Conservation (phyloP, 345 rosid species). For the Alliaria petiolata region DNA sequence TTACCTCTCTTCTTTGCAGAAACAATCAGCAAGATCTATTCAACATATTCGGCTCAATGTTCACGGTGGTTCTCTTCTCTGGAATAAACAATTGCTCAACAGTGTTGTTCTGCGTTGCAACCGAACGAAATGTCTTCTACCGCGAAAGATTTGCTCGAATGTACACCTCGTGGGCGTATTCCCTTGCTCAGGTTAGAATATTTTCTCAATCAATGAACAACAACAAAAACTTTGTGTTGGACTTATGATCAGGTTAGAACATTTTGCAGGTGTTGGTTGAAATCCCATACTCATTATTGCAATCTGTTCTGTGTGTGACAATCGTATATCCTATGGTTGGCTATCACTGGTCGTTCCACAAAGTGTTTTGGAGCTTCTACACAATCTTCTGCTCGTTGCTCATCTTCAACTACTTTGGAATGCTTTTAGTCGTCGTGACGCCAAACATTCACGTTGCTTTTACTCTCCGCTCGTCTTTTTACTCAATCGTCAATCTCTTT, state of each 20-base stretch:
- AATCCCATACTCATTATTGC: constrained; percentile 41
- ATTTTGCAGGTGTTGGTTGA: constrained; percentile 45
- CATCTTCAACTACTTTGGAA: constrained; percentile 39
- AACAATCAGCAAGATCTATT: constrained; percentile 36
- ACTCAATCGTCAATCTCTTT: constrained; percentile 44
- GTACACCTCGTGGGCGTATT: constrained; percentile 46
- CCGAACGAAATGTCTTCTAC: constrained; percentile 36
- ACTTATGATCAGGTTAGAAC: background rate
- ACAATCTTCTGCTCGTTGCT: constrained; percentile 43
- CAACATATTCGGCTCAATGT: constrained; percentile 37
- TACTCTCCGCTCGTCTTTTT: constrained; percentile 27
- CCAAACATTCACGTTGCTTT: constrained; percentile 40
- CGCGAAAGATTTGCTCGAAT: constrained; percentile 41
- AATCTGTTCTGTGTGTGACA: constrained; percentile 24
- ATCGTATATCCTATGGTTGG: constrained; percentile 45
- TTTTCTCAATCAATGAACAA: constrained; percentile 18
- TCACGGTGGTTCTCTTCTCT: constrained; percentile 23
- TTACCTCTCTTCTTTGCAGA: constrained; percentile 9
- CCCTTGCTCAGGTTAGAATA: constrained; percentile 41
- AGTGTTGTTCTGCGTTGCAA: constrained; percentile 30
- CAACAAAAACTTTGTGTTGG: background rate
- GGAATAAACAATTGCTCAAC: constrained; percentile 37
- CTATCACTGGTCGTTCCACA: constrained; percentile 31
- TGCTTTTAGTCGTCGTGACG: constrained; percentile 39
- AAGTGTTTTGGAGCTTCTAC: constrained; percentile 43